Percentiles rank a stretch among this genome's conserved stretches.
These are phyloP conservation scores for Linaria vulgaris DNA, from an alignment of 257 asterid species.

Conservation along the genomic window DNA sequence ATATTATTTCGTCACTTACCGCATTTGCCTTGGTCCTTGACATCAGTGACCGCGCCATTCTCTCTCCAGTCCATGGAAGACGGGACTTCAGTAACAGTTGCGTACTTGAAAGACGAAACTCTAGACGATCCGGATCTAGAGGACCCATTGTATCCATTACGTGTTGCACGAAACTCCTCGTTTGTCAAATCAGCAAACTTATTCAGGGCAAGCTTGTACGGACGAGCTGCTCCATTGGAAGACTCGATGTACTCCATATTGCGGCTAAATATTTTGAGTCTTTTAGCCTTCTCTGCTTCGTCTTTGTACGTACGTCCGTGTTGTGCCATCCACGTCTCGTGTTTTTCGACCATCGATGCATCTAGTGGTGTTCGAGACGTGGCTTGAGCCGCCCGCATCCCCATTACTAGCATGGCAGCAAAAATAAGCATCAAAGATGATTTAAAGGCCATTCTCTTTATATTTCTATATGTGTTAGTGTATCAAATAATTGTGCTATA, in stretches of 20 bases:
- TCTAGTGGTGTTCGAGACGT: conserved; percentile 32
- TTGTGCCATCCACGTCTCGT: conserved; percentile 40
- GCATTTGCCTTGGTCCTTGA: conserved; percentile 46
- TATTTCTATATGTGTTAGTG: no score
- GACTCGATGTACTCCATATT: conserved; percentile 27
- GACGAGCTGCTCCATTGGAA: conserved; percentile 8
- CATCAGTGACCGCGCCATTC: conserved; percentile 22
- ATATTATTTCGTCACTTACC: conserved; percentile 21
- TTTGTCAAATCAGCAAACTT: conserved; percentile 30
- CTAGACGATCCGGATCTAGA: neutral
- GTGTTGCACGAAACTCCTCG: conserved; percentile 27
- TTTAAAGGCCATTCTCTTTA: conserved; percentile 29
- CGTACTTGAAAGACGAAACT: conserved; percentile 15
- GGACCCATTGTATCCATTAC: conserved; percentile 34
- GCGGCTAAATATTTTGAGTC: conserved; percentile 25
- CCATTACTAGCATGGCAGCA: conserved; percentile 24
- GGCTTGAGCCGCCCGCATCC: conserved; percentile 27
- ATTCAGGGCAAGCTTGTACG: conserved; percentile 24
- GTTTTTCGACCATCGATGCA: conserved; percentile 29
- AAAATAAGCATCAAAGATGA: conserved; percentile 19
- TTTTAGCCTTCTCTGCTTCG: conserved; percentile 19
- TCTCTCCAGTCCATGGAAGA: conserved; percentile 31
- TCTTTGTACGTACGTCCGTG: conserved; percentile 42
- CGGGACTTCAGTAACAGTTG: conserved; percentile 22
- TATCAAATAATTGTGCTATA: no score